Conservation (phyloP, 371 early-diverging fungal species). For the Actinomucor elegans region DNA sequence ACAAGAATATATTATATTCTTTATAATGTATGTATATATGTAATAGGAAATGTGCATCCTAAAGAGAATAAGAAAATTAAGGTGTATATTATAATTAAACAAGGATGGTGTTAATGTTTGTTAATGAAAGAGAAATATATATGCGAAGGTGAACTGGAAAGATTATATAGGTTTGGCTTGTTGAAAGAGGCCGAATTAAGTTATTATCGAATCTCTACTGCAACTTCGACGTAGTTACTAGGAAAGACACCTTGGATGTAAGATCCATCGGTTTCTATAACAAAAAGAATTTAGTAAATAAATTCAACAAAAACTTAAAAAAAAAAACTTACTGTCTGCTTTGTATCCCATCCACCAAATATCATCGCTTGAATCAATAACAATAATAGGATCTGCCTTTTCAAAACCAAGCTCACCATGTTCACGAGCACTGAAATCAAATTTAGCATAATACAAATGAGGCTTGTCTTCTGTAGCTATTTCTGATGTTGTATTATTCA, state of each 20-base stretch:
- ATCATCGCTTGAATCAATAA: constrained; percentile 76
- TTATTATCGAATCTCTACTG: constrained; percentile 16
- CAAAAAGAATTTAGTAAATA: neutral
- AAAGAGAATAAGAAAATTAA: constrained; percentile 4
- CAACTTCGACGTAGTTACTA: constrained; percentile 69
- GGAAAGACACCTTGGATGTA: constrained; percentile 72
- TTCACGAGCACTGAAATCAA: constrained; percentile 74
- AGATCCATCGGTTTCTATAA: constrained; percentile 25
- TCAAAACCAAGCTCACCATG: constrained; percentile 77
- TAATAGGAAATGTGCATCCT: too few relatives aligned
- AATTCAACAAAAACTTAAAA: neutral
- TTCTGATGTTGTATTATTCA: constrained; percentile 25
- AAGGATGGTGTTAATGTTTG: neutral
- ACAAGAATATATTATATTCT: neutral
- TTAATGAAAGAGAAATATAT: neutral
- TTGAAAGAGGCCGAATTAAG: neutral
- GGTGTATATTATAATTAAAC: neutral
- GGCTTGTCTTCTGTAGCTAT: constrained; percentile 43
- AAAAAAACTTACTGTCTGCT: constrained; percentile 47
- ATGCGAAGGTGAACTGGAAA: too few relatives aligned
- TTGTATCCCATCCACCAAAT: constrained; percentile 87
- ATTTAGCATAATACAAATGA: constrained; percentile 70
- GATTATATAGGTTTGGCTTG: too few relatives aligned
- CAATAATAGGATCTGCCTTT: constrained; percentile 74
- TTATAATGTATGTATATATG: too few relatives aligned